Evolutionary conservation across 2,329 filamentous ascomycete genomes (phyloP), one percentile per base, ranked within the genome.

Genomic region (Pseudogymnoascus sp.): DNA sequence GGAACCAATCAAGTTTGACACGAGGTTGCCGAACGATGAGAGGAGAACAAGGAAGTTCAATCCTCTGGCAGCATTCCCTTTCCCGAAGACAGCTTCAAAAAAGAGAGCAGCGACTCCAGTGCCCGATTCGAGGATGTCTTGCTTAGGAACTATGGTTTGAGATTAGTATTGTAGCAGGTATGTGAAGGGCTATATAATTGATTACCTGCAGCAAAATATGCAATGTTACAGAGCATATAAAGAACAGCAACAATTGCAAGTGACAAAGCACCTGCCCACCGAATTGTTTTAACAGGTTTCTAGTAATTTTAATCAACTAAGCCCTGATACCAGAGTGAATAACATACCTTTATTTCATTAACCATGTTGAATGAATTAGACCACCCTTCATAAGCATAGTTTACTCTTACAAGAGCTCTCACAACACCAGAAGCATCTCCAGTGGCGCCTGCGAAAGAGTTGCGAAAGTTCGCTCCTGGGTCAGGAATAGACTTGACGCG

Each of bases 341-440:
- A 9, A 60, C 63, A 36, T 63, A 77, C 76, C 68, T 78, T 79
- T 64, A 85, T 79, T 70, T 86, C 83, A 59, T 84, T 84, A 61
- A 82, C 80, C 3, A 86, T 76, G 63, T 84, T 84, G 71, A 86
- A 86, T 0, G 82, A 80, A 64, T 86, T 86, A 9, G 76, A 72
- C 63, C 79, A 86, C 1, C 83, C 83, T 0, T 74, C 70, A 63
- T 84, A 86, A 0, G 82, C 80, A 62, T 84, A 85, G 28, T 81
- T 77, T 58, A 86, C 81, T 60, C 79, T 84, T 57, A 83, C 78
- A 22, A 87, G 68, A 0, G 83, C 82, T 62, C 78, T 84, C 1
- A 83, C 80, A n/a, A 85, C 72, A 25, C 80, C 79, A 4, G 72
- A 74, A 1, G 71, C 75, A 0, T 74, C 74, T 30, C 43, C 43